Evolutionary conservation across 495 filamentous ascomycete species (phyloP).

Genomic region (Talaromyces trachyspermus): DNA sequence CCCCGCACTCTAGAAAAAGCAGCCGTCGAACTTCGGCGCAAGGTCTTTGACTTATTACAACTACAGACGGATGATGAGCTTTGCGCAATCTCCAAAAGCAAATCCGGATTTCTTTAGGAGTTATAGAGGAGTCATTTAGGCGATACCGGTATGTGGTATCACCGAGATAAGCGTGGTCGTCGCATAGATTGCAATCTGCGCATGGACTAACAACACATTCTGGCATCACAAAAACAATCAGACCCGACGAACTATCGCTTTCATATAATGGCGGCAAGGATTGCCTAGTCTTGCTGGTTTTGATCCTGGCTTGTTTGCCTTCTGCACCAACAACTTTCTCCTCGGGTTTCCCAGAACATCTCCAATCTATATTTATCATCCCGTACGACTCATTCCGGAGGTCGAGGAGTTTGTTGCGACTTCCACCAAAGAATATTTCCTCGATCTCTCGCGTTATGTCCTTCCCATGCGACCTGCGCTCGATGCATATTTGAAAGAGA

Average conservation of each 20-base stretch:
- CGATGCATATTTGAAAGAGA: constrained; percentile 59
- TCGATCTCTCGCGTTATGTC: constrained; percentile 71
- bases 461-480: constrained; percentile 49
- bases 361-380: constrained; percentile 85
- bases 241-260: constrained; percentile 58
- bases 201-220: too few species aligned
- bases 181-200: too few species aligned
- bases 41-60: not conserved
- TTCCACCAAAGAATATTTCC: constrained; percentile 59
- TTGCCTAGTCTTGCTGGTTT: constrained; percentile 86
- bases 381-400: constrained; percentile 71
- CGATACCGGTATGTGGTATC: constrained; percentile 3
- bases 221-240: not conserved
- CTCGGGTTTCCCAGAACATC: not conserved
- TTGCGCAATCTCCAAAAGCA: constrained; percentile 5
- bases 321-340: constrained; percentile 1
- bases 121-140: constrained; percentile 4
- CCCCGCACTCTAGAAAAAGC: constrained; percentile 2
- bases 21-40: constrained; percentile 1
- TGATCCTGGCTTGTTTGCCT: constrained; percentile 67
- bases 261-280: constrained; percentile 99
- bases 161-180: too few species aligned
- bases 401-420: constrained; percentile 76
- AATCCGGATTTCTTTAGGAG: not conserved
- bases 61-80: constrained; percentile 3